Evolutionary conservation across 108 stramenopile genomes (phyloP).

Genomic region (Epithemia pelagica): DNA sequence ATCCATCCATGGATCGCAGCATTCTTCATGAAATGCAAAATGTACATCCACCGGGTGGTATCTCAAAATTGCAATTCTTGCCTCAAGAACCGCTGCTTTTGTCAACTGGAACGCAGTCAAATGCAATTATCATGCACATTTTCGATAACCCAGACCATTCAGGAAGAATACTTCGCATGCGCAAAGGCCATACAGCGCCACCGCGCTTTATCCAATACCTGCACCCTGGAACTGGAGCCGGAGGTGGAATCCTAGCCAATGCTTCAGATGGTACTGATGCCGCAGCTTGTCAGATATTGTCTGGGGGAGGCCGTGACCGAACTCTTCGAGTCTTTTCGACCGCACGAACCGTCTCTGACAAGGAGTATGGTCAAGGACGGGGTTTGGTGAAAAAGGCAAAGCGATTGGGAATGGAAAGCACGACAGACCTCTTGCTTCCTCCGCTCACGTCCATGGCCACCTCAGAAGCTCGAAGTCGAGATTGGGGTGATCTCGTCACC

Average conservation of each 20-base stretch:
- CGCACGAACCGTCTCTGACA: conserved; percentile 70
- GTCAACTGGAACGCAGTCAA: conserved; percentile 62
- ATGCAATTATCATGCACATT: conserved; percentile 63
- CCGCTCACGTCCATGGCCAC: conserved; percentile 58
- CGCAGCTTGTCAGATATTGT: conserved; percentile 69
- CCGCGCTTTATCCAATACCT: conserved; percentile 63
- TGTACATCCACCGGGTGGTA: conserved; percentile 65
- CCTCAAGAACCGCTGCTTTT: conserved; percentile 76
- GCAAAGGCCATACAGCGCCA: conserved; percentile 72
- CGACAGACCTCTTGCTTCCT: conserved; percentile 60
- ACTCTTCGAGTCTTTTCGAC: conserved; percentile 76
- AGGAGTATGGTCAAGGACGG: conserved; percentile 78
- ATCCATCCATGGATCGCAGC: conserved; percentile 31
- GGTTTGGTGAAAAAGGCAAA: conserved; percentile 70
- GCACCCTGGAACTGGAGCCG: conserved; percentile 50
- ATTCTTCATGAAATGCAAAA: conserved; percentile 57
- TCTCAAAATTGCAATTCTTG: conserved; percentile 58
- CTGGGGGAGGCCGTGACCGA: conserved; percentile 54
- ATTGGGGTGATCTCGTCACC: conserved; percentile 88
- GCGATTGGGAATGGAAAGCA: conserved; percentile 48
- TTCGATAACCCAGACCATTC: conserved; percentile 86
- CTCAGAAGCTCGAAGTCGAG: conserved; percentile 52
- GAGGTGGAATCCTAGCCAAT: conserved; percentile 50
- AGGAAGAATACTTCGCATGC: conserved; percentile 56
- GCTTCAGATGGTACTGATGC: conserved; percentile 77